These are phyloP conservation scores for Pyrenochaeta sp. DNA, from an alignment of 2,329 filamentous ascomycete species.

Conservation along the genomic window DNA sequence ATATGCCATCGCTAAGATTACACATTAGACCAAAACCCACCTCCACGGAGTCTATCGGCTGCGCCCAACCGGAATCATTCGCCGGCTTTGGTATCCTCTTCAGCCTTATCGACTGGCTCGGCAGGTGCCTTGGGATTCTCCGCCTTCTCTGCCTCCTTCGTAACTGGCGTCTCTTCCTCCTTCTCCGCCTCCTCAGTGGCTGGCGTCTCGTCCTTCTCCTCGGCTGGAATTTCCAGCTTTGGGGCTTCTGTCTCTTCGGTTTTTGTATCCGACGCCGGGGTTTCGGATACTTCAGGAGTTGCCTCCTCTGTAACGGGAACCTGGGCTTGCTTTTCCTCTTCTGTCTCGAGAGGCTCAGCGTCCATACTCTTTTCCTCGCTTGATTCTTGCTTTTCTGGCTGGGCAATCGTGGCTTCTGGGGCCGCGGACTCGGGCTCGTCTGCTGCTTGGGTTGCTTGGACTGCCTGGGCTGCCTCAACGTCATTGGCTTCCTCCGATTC, in stretches of 20 bases:
- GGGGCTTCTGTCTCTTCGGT: slow-evolving; percentile 5
- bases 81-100: slow-evolving; percentile 12
- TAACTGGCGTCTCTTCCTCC: background rate
- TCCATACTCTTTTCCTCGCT: slow-evolving; percentile 22
- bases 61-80: slow-evolving; percentile 2
- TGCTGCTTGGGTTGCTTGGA: slow-evolving; percentile 23
- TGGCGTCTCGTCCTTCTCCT: slow-evolving; percentile 4
- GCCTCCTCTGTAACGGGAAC: slow-evolving; percentile 11
- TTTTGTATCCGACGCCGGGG: slow-evolving; percentile 2
- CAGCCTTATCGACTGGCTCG: slow-evolving; percentile 12
- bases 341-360: slow-evolving; percentile 7
- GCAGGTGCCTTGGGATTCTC: slow-evolving; percentile 18
- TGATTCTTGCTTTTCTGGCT: slow-evolving; percentile 27
- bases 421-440: slow-evolving; percentile 27
- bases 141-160: slow-evolving; percentile 18
- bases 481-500: slow-evolving; percentile 24
- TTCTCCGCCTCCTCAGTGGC: background rate
- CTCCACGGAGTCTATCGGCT: background rate
- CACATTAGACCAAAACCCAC: background rate
- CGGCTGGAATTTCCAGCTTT: slow-evolving; percentile 6
- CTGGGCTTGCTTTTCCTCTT: slow-evolving; percentile 14
- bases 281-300: slow-evolving; percentile 3
- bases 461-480: no score
- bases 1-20: background rate
- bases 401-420: slow-evolving; percentile 17